These are phyloP conservation scores for Salvia rosmarinus DNA, from an alignment of 257 asterid genomes.

Conservation along the genomic window DNA sequence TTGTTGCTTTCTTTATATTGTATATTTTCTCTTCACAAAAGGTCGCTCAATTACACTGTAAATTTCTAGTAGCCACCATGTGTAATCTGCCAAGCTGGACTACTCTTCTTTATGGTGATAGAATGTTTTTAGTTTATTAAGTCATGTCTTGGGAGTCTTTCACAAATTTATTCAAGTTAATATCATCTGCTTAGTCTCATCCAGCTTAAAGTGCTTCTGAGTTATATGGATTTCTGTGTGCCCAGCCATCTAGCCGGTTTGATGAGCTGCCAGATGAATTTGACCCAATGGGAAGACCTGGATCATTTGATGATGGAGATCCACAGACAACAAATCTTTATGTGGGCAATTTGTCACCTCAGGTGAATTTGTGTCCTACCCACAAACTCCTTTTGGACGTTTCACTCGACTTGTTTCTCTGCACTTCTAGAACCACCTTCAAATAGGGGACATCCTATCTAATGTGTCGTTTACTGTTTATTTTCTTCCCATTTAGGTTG, in stretches of 20 bases:
- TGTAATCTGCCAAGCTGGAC: conserved; percentile 11
- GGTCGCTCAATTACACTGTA: conserved; percentile 4
- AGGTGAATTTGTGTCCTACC: conserved; percentile 46
- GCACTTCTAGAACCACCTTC: conserved; percentile 11
- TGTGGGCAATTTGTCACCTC: conserved; percentile 91
- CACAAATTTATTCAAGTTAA: background rate
- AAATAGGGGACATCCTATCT: background rate
- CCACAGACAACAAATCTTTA: conserved; percentile 93
- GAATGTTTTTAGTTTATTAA: background rate
- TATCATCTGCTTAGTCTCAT: conserved; percentile 6
- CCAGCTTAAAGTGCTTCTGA: conserved; percentile 26
- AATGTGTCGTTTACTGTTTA: background rate
- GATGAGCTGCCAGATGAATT: conserved; percentile 96
- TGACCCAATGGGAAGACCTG: conserved; percentile 80
- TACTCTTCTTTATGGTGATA: conserved; percentile 20
- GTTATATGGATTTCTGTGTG: conserved; percentile 29
- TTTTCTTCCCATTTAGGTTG: conserved; percentile 57
- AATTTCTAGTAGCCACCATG: background rate
- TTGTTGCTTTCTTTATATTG: background rate
- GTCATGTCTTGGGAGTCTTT: conserved; percentile 4
- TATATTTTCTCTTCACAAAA: conserved; percentile 6
- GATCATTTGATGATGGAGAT: conserved; percentile 98
- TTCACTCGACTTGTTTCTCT: background rate
- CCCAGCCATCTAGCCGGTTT: conserved; percentile 82
- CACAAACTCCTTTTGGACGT: conserved; percentile 10